Evolutionary conservation across 1,284 basidiomycete species (phyloP).

Genomic region (Trametes pubescens): DNA sequence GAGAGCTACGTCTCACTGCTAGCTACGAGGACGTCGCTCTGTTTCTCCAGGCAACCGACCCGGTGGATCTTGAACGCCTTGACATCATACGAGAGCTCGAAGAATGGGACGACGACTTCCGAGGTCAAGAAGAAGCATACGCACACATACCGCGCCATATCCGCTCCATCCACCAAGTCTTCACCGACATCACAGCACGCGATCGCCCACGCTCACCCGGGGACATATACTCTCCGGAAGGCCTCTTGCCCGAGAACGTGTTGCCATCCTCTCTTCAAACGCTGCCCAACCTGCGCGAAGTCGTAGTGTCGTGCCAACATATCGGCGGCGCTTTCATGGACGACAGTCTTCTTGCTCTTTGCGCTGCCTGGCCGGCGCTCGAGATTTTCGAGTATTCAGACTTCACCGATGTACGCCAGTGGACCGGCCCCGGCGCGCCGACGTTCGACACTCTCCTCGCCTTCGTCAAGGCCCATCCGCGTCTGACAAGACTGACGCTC

Average conservation of each 20-base stretch:
- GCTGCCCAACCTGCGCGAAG: slow-evolving; percentile 5
- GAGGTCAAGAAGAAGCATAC: background rate
- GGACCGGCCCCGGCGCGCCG: background rate
- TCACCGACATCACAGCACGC: background rate
- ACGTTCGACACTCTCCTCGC: slow-evolving; percentile 5
- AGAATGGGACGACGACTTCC: too few species aligned
- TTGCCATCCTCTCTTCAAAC: background rate
- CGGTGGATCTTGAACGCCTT: background rate
- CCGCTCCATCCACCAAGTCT: background rate
- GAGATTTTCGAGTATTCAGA: background rate
- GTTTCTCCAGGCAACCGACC: background rate
- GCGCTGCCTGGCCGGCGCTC: background rate
- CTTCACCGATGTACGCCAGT: background rate
- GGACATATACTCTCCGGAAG: background rate
- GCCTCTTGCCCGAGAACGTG: background rate
- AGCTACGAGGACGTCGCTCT: background rate
- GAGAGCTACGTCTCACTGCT: background rate
- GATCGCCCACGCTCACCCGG: background rate
- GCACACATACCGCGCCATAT: background rate
- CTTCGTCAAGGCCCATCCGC: background rate
- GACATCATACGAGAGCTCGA: background rate
- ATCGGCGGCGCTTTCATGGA: background rate
- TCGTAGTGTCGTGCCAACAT: background rate
- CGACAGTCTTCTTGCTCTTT: background rate
- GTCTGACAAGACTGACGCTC: background rate